Conservation (phyloP, 352 stramenopile genomes). For the Phytophthora syringae region DNA sequence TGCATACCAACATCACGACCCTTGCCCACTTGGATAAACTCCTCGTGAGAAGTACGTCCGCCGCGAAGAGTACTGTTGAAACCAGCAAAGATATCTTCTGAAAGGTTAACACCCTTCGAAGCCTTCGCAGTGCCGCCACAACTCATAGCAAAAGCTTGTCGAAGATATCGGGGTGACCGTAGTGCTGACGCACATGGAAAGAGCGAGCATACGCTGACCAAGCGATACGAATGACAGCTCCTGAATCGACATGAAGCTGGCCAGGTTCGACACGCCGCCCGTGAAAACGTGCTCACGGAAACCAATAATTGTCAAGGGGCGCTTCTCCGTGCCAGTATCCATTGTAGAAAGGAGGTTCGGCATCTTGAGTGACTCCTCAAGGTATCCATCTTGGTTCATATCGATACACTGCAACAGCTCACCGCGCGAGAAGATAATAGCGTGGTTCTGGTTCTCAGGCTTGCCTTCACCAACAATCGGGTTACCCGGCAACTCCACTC, state of each 20-base stretch:
- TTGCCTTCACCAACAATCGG: constrained; percentile 88
- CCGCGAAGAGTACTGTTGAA: constrained; percentile 86
- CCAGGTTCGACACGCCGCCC: constrained; percentile 80
- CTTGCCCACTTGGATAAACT: constrained; percentile 92
- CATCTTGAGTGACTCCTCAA: constrained; percentile 91
- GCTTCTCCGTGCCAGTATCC: constrained; percentile 50
- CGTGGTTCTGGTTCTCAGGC: constrained; percentile 90
- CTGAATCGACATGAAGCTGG: constrained; percentile 90
- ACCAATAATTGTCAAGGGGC: constrained; percentile 83
- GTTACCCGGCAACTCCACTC: constrained; percentile 85
- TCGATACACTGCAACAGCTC: constrained; percentile 92
- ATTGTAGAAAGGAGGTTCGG: constrained; percentile 84
- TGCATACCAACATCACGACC: constrained; percentile 88
- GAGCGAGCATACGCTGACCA: constrained; percentile 83
- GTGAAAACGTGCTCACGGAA: constrained; percentile 93
- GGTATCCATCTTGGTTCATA: constrained; percentile 93
- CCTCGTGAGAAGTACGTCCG: constrained; percentile 78
- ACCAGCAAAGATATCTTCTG: constrained; percentile 89
- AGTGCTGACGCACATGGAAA: constrained; percentile 87
- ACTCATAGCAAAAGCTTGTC: constrained; percentile 90
- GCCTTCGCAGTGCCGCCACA: constrained; percentile 88
- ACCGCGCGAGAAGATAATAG: constrained; percentile 84
- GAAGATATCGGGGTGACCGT: constrained; percentile 90
- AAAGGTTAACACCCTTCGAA: constrained; percentile 90
- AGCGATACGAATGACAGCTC: constrained; percentile 90